Conservation (phyloP, 139 green algal species). For the Raphidocelis subcapitata region DNA sequence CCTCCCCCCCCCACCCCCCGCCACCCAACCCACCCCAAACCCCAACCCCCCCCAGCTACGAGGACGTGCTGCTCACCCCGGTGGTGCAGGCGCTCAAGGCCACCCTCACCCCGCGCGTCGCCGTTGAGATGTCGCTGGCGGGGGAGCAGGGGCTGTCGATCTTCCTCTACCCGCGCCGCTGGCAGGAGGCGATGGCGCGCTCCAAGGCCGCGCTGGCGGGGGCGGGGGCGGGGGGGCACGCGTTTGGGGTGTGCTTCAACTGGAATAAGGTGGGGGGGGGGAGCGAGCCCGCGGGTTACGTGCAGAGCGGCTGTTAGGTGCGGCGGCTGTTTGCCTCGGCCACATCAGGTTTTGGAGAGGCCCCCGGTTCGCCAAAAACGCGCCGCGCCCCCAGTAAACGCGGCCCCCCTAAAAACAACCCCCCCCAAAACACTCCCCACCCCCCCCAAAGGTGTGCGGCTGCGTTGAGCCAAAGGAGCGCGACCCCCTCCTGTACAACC, state of each 20-base stretch:
- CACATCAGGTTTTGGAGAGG: too few species aligned
- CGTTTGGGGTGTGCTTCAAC: conserved; percentile 8
- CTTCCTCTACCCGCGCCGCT: conserved; percentile 1
- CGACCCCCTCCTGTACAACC: conserved; percentile 14
- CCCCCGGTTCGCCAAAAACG: too few species aligned
- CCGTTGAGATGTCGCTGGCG: conserved; percentile 5
- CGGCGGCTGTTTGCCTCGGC: too few species aligned
- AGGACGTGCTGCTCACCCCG: conserved; percentile 6
- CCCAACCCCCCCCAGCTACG: too few species aligned
- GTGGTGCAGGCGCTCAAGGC: conserved; percentile 2
- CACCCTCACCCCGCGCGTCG: not conserved
- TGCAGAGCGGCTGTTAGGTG: too few species aligned
- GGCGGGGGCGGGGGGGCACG: not conserved
- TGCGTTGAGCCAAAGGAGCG: conserved; percentile 14
- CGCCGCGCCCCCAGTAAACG: too few species aligned
- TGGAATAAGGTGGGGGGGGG: not conserved
- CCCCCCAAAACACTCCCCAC: too few species aligned
- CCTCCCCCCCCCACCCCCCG: too few species aligned
- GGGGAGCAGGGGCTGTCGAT: conserved; percentile 17
- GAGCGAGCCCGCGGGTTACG: too few species aligned
- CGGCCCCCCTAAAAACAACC: too few species aligned
- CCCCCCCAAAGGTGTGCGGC: not conserved
- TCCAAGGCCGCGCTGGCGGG: too few species aligned
- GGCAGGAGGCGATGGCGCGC: not conserved
- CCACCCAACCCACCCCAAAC: too few species aligned